phyloP scores from a whole-genome alignment of 2,329 filamentous ascomycete species.

The Aspergillus quadrilineatus region DNA sequence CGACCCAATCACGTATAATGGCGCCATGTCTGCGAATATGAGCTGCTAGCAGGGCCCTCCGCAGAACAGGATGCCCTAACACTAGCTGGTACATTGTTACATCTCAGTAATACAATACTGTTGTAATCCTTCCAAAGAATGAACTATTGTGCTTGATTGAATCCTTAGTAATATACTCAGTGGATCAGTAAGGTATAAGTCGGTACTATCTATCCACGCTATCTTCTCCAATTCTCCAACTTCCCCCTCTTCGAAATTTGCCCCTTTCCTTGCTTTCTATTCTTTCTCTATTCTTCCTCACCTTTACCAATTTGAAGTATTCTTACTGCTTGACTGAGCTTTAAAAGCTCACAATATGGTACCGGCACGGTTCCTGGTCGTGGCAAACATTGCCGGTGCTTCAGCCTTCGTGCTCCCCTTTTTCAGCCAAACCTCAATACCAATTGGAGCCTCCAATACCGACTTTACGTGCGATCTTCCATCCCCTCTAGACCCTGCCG shows the following conservation, averaged over 20 bases:
- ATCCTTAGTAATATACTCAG: background rate
- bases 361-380: background rate
- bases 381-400: background rate
- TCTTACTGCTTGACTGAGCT: background rate
- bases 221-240: background rate
- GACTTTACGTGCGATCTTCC: background rate
- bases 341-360: background rate
- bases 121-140: no score
- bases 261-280: background rate
- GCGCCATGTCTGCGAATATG: background rate
- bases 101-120: no score
- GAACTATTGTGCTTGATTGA: background rate
- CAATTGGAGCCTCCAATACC: background rate
- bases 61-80: no score
- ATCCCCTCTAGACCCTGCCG: background rate
- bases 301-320: background rate
- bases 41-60: background rate
- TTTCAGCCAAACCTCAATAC: background rate
- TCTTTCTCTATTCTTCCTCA: background rate
- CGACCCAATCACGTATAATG: background rate
- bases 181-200: background rate
- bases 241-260: background rate
- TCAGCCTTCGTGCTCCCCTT: background rate
- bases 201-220: background rate
- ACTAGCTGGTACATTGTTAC: no score